These are phyloP conservation scores for Silene uniflora DNA, from an alignment of 148 eudicot genomes.

Conservation along the genomic window DNA sequence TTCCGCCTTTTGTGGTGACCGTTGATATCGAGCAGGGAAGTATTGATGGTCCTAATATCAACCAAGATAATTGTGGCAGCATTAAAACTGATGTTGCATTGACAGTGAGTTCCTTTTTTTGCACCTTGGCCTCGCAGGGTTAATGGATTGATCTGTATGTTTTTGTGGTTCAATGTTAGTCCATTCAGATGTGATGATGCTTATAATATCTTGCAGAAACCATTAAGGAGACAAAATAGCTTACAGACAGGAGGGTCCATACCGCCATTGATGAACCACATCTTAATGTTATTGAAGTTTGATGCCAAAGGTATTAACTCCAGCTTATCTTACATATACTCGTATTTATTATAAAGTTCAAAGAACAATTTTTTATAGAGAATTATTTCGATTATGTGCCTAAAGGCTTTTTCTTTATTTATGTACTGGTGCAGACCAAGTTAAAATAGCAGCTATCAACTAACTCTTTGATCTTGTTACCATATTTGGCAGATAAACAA, in stretches of 20 bases:
- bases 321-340: background rate
- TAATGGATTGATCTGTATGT: background rate
- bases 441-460: background rate
- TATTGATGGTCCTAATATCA: slow-evolving; percentile 31
- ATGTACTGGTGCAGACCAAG: too few species aligned
- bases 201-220: slow-evolving; percentile 35
- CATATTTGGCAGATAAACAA: slow-evolving; percentile 49
- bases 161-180: background rate
- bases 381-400: background rate
- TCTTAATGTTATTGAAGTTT: slow-evolving; percentile 55
- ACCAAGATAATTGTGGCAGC: slow-evolving; percentile 2
- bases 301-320: slow-evolving; percentile 44
- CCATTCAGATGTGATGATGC: background rate
- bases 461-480: background rate
- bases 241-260: slow-evolving; percentile 47
- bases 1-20: slow-evolving; percentile 34
- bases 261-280: slow-evolving; percentile 55
- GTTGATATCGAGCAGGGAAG: slow-evolving; percentile 59
- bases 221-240: slow-evolving; percentile 58
- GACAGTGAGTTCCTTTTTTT: slow-evolving; percentile 38
- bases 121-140: too few species aligned
- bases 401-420: background rate
- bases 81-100: slow-evolving; percentile 12
- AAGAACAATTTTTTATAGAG: background rate
- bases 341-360: too few species aligned